A percentile compares a stretch with the other conserved stretches of the same genome.
phyloP scores from a whole-genome alignment of 805 yeast species.

The Scheffersomyces amazonensis region DNA sequence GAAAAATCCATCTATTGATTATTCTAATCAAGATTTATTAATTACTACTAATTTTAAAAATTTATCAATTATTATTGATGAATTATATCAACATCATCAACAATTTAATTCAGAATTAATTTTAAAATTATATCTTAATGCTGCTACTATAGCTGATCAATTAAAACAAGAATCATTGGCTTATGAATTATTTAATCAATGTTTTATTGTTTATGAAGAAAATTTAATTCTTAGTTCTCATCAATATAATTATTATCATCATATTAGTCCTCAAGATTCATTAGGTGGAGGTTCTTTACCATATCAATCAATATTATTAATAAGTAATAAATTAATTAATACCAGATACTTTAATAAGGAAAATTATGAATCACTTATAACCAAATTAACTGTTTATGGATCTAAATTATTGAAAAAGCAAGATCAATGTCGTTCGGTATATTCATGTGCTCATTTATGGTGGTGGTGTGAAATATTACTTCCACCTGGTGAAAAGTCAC shows the following conservation, averaged over 20 bases:
- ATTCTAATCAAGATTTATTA: constrained; percentile 19
- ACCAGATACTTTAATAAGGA: constrained; percentile 52
- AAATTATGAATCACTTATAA: constrained; percentile 77
- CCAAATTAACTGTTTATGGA: constrained; percentile 83
- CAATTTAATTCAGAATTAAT: constrained; percentile 29
- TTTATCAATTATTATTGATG: constrained; percentile 66
- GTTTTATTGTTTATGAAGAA: constrained; percentile 81
- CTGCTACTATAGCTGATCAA: constrained; percentile 81
- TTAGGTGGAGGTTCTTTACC: constrained; percentile 47
- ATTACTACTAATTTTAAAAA: constrained; percentile 67
- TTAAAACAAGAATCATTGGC: constrained; percentile 66
- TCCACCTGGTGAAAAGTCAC: constrained; percentile 21
- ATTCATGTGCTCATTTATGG: constrained; percentile 88
- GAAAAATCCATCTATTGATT: constrained; percentile 20
- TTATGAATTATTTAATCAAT: constrained; percentile 85
- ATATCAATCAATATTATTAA: constrained; percentile 45
- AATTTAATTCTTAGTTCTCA: constrained; percentile 25
- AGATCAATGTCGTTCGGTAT: constrained; percentile 92
- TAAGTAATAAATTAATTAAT: constrained; percentile 44
- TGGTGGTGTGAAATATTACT: constrained; percentile 69
- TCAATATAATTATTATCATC: constrained; percentile 5
- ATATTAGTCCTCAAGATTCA: constrained; percentile 33
- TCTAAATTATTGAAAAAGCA: constrained; percentile 86
- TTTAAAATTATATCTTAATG: constrained; percentile 55
- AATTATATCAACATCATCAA: constrained; percentile 47